phyloP scores from a whole-genome alignment of 805 yeast species.

The Hanseniaspora thailandica region DNA sequence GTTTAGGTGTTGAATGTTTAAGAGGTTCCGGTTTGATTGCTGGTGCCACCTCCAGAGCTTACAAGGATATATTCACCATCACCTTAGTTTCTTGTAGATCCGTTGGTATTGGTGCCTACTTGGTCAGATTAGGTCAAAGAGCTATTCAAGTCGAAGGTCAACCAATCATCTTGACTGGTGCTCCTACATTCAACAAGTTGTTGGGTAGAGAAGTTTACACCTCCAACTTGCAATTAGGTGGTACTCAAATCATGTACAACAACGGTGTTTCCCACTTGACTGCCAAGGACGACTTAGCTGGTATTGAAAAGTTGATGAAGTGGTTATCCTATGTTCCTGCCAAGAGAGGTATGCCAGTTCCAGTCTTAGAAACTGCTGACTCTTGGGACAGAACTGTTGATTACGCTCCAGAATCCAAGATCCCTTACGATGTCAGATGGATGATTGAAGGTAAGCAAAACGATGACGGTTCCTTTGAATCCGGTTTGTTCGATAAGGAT shows the following conservation, averaged over 20 bases:
- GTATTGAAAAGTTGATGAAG: conserved; percentile 84
- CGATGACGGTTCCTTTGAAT: conserved; percentile 59
- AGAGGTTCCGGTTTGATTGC: conserved; percentile 98
- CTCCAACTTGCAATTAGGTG: conserved; percentile 95
- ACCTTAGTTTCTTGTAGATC: conserved; percentile 99
- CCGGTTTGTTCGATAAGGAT: conserved; percentile 81
- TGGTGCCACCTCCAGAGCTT: conserved; percentile 95
- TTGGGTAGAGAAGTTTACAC: conserved; percentile 95
- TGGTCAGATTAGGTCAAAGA: conserved; percentile 96
- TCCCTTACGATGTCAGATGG: conserved; percentile 85
- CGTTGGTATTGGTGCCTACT: conserved; percentile 98
- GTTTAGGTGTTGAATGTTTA: conserved; percentile 96
- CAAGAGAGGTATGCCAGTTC: conserved; percentile 78
- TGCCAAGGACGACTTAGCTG: conserved; percentile 92
- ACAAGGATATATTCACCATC: conserved; percentile 91
- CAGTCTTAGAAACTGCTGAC: conserved; percentile 71
- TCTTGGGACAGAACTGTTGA: conserved; percentile 90
- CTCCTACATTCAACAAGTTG: conserved; percentile 94
- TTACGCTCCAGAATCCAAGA: conserved; percentile 58
- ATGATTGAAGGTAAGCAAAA: conserved; percentile 72
- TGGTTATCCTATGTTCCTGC: conserved; percentile 96
- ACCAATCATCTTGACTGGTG: conserved; percentile 97
- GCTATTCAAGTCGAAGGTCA: conserved; percentile 98
- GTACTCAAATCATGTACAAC: conserved; percentile 96
- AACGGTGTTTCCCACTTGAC: conserved; percentile 98